Evolutionary conservation across 192 early-diverging fungal genomes (phyloP).

Genomic region (Coemansia sp.): DNA sequence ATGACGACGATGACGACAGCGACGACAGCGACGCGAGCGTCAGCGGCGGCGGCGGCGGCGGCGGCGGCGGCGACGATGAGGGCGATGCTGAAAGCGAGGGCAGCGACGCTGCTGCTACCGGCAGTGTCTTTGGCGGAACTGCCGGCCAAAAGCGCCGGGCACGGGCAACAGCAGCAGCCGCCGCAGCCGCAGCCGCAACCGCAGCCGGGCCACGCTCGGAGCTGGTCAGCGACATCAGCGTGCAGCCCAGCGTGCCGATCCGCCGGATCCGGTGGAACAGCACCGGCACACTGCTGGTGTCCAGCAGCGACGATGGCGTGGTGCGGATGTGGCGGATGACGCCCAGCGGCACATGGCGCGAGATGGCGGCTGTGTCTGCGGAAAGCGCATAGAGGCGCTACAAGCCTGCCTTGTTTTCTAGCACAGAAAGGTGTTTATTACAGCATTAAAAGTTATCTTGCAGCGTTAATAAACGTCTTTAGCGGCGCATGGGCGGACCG

Average conservation of each 20-base stretch:
- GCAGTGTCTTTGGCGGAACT: constrained; percentile 7
- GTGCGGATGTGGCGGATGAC: constrained; percentile 49
- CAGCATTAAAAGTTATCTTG: too few species aligned
- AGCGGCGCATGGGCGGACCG: constrained; percentile 41
- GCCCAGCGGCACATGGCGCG: constrained; percentile 45
- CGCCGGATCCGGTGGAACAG: constrained; percentile 52
- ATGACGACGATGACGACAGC: constrained; percentile 18
- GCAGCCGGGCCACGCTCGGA: constrained; percentile 23
- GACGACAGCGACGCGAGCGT: constrained; percentile 8
- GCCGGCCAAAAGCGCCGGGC: background rate
- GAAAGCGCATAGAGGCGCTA: constrained; percentile 30
- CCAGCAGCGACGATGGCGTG: constrained; percentile 49
- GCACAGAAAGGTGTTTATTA: too few species aligned
- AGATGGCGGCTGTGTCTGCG: constrained; percentile 32
- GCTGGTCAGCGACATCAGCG: constrained; percentile 34
- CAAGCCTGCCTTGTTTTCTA: too few species aligned
- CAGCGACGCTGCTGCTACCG: constrained; percentile 1
- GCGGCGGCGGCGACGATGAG: constrained; percentile 5
- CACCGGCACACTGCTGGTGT: constrained; percentile 47
- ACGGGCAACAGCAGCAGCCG: background rate
- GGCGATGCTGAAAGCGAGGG: constrained; percentile 6
- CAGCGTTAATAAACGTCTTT: too few species aligned
- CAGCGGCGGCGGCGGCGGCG: constrained; percentile 3
- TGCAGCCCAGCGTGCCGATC: constrained; percentile 38
- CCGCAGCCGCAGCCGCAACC: constrained; percentile 3